A percentile compares a stretch with the other conserved stretches of the same genome.
phyloP scores from a whole-genome alignment of 495 filamentous ascomycete genomes.

The Hypomontagnella submonticulosa region DNA sequence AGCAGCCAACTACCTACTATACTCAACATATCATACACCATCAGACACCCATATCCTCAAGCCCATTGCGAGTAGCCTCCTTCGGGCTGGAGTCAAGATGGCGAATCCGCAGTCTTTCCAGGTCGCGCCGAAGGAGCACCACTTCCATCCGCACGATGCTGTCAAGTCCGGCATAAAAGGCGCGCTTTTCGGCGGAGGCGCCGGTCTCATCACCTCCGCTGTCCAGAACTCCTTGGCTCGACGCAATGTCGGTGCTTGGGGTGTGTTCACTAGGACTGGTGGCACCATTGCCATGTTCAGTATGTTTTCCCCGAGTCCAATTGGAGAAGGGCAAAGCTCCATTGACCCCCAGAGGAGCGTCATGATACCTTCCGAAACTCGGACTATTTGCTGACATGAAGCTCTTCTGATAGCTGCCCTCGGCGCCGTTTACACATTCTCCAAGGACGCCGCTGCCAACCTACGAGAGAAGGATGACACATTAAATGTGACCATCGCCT shows the following conservation, averaged over 20 bases:
- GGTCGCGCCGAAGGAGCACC: slow-evolving; percentile 34
- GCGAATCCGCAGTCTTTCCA: slow-evolving; percentile 41
- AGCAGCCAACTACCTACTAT: slow-evolving; percentile 1
- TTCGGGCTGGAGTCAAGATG: slow-evolving; percentile 45
- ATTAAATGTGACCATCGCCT: slow-evolving; percentile 53
- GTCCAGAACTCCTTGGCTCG: slow-evolving; percentile 86
- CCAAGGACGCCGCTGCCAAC: slow-evolving; percentile 57
- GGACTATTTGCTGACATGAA: slow-evolving; percentile 27
- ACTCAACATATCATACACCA: not conserved
- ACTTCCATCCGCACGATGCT: slow-evolving; percentile 83
- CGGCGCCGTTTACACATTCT: slow-evolving; percentile 82
- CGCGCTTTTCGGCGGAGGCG: slow-evolving; percentile 69
- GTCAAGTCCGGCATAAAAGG: slow-evolving; percentile 71
- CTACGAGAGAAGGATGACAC: slow-evolving; percentile 59
- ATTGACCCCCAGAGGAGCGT: slow-evolving; percentile 62
- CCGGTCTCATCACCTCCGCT: slow-evolving; percentile 77
- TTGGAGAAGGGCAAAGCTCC: slow-evolving; percentile 54
- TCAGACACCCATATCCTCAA: slow-evolving; percentile 9
- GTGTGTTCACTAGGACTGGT: slow-evolving; percentile 74
- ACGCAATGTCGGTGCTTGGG: slow-evolving; percentile 78
- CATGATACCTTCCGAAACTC: slow-evolving; percentile 29
- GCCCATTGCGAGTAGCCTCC: slow-evolving; percentile 33
- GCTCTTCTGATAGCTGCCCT: slow-evolving; percentile 71
- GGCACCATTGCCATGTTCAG: slow-evolving; percentile 52
- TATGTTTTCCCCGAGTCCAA: slow-evolving; percentile 49